A percentile compares a stretch with the other conserved stretches of the same genome.
These are phyloP conservation scores for Suhomyces sp. DNA, from an alignment of 805 yeast species.

Conservation along the genomic window DNA sequence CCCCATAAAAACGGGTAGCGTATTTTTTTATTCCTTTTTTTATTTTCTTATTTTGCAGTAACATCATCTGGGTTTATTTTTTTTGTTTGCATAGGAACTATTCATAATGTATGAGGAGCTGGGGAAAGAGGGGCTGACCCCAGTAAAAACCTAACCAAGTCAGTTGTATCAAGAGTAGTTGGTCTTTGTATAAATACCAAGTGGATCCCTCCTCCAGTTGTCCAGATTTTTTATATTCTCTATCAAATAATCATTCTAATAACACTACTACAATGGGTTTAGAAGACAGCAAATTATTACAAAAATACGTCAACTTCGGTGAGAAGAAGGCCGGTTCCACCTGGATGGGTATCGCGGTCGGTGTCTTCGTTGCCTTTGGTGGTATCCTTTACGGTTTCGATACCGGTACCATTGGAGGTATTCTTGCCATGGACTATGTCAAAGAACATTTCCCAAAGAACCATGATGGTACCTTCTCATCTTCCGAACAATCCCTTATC, in stretches of 20 bases:
- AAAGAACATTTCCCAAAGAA: constrained; percentile 22
- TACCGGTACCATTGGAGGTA: constrained; percentile 44
- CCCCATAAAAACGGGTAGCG: constrained; percentile 3
- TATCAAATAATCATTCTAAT: constrained; percentile 1
- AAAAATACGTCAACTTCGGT: constrained; percentile 42
- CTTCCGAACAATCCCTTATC: constrained; percentile 24
- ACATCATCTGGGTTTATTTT: too few species aligned
- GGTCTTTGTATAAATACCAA: too few species aligned
- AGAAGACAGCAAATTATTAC: constrained; percentile 33
- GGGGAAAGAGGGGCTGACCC: too few species aligned
- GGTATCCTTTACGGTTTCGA: constrained; percentile 45
- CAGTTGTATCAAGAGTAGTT: too few species aligned
- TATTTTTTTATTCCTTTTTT: too few species aligned
- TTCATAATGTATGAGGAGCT: too few species aligned
- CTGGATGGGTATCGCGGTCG: constrained; percentile 40
- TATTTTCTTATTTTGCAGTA: too few species aligned
- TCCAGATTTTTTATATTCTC: constrained; percentile 3
- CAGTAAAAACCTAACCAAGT: too few species aligned
- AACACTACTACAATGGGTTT: constrained; percentile 32
- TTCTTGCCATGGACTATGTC: constrained; percentile 41
- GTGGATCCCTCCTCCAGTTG: constrained; percentile 1
- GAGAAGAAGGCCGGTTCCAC: constrained; percentile 48
- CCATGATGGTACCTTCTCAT: constrained; percentile 14
- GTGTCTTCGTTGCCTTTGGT: constrained; percentile 42
- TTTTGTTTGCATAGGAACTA: too few species aligned